These are phyloP conservation scores for Candida morakotiae DNA, from an alignment of 805 yeast species.

Conservation along the genomic window DNA sequence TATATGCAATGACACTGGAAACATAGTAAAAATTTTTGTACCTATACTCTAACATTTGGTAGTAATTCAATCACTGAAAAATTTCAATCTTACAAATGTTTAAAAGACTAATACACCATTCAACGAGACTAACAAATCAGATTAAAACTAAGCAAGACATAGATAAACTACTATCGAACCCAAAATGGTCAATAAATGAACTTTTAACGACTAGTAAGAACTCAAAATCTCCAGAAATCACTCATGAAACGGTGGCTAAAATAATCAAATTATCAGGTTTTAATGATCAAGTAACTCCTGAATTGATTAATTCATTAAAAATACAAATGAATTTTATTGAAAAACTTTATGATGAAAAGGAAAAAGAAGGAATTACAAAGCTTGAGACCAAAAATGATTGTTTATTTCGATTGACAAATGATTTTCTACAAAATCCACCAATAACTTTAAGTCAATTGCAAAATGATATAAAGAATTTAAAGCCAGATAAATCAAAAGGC, in stretches of 20 bases:
- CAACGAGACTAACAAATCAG: neutral
- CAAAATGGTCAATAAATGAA: constrained; percentile 18
- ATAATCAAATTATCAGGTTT: constrained; percentile 34
- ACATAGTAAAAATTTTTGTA: too few relatives aligned
- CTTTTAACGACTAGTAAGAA: constrained; percentile 6
- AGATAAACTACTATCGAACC: constrained; percentile 7
- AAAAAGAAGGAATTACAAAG: constrained; percentile 4
- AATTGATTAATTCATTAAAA: constrained; percentile 22
- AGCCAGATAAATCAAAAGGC: constrained; percentile 18
- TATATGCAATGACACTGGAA: too few relatives aligned
- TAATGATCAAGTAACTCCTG: constrained; percentile 1
- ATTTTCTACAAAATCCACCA: constrained; percentile 22
- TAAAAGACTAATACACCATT: neutral
- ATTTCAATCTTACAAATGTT: constrained; percentile 1
- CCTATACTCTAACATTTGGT: too few relatives aligned
- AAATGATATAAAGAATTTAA: constrained; percentile 12
- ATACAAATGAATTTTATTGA: constrained; percentile 34
- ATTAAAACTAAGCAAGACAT: constrained; percentile 7
- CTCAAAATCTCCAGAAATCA: constrained; percentile 8
- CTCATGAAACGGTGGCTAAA: constrained; percentile 13
- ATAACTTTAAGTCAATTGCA: constrained; percentile 17
- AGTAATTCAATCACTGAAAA: too few relatives aligned
- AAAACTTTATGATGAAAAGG: constrained; percentile 23
- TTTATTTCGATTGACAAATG: constrained; percentile 31
- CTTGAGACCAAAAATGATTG: constrained; percentile 13